Base-by-base conservation (phyloP, 805 yeast species). In the Candida oleophila region DNA sequence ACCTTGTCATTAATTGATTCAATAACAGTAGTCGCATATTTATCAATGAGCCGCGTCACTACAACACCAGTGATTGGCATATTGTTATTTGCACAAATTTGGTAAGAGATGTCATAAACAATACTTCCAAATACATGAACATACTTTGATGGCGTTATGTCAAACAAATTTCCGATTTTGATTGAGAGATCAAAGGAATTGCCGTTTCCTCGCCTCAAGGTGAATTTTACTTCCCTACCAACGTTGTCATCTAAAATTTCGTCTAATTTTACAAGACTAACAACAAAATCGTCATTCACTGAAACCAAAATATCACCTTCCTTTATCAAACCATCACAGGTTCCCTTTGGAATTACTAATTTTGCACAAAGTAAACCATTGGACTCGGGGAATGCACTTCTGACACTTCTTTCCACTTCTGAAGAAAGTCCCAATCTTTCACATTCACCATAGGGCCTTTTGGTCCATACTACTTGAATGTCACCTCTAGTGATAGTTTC, bases 381-480 rank as follows among this genome's bases (percentile, higher is more conserved):
- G 36, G 81, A 75, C 38, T 76, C 77, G 3, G 96, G 96, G 60
- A 85, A 87, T 41, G 65, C 58, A 36, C 76, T 67, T 58, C 97
- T 81, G 37, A 90, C 87, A 46, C 62, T 64, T 33, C 78, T 74
- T 60, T 90, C 97, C 7, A 85, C 83, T 38, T 82, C 92, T 2
- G 80, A 69, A 2, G 90, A 80, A 42, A 90, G 74, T 0, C 97
- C 97, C 47, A 91, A 73, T 56, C 97, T 78, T 58, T 87, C 79
- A 70, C 97, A 90, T 64, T 88, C 95, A 56, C 91, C 97, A 59
- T 78, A 91, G 1, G 97, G 96, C 57, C 83, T 85, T 53, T 90
- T 69, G 40, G 78, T 65, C 96, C 96, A 90, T 56, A 87, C 95
- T 2, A 85, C 89, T 67, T 91, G 97, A 47, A 91, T 87, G 2